Base-by-base conservation (phyloP, 2,329 filamentous ascomycete genomes). In the Curvularia lunata region DNA sequence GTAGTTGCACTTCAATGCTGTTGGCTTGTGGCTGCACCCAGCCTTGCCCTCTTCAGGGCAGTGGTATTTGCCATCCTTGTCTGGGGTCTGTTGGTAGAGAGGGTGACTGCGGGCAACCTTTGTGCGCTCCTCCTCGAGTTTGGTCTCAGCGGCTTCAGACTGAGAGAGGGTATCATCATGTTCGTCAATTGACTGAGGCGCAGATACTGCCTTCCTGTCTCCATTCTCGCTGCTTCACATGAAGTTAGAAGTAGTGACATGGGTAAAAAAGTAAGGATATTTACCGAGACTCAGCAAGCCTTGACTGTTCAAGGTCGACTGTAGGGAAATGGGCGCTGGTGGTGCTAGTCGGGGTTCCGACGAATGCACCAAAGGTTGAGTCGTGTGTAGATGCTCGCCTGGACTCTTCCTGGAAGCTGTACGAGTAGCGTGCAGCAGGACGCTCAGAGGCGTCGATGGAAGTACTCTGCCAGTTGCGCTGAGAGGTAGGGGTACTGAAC, bases 1-100 rank as follows among this genome's bases (percentile, higher is more conserved):
- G 76, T 97, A 98, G 81, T 97, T 96, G 88, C 94, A 97, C 86
- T 97, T 97, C 69, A 98, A 90, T 82, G 96, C 95, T 74, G 96
- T 95, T 40, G 93, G 87, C 80, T 91, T 91, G 86, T 97, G 94
- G 78, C 86, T 90, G 85, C 94, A 98, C 72, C 88, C 83, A 49
- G 85, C 80, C 56, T 83, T 81, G 68, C 87, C 89, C 76, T 90
- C 88, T 83, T 90, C 95, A 5, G 94, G 94, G 83, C 94, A 98
- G 81, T 96, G 92, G 81, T 95, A 98, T 58, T 96, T 86, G 73
- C 92, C 92, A 78, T 97, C 91, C 32, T 83, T 76, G 40, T 84
- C 78, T 9, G 88, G 85, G 46, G 80, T 79, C 53, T 86, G 86
- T 75, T 88, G 88, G 82, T 93, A 94, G 12, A 91, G 81, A 19